Conservation (phyloP, 352 stramenopile genomes). For the Blastocystis sp. region DNA sequence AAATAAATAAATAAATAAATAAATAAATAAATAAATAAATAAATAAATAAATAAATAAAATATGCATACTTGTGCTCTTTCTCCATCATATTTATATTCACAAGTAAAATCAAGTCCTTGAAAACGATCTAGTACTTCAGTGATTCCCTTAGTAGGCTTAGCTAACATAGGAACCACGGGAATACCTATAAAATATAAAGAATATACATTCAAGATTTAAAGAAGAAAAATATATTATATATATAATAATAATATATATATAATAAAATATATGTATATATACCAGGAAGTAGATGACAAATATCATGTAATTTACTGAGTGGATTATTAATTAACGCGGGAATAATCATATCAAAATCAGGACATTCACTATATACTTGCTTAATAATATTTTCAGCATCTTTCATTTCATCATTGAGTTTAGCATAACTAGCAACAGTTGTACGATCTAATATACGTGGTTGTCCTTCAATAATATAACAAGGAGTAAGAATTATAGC, state of each 20-base stretch:
- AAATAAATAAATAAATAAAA: background rate
- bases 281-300: constrained; percentile 66
- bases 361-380: constrained; percentile 86
- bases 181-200: constrained; percentile 53
- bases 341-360: constrained; percentile 75
- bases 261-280: too few relatives aligned
- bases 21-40: background rate
- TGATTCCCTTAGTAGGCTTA: constrained; percentile 78
- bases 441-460: constrained; percentile 1
- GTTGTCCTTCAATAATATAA: background rate
- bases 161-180: constrained; percentile 94
- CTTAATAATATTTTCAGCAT: constrained; percentile 74
- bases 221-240: constrained; percentile 1
- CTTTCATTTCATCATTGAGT: constrained; percentile 50
- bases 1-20: constrained; percentile 44
- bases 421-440: constrained; percentile 1
- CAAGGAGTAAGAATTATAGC: constrained; percentile 56
- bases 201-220: background rate
- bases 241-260: background rate
- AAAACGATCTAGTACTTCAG: constrained; percentile 86
- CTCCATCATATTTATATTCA: constrained; percentile 99
- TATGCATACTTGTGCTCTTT: constrained; percentile 66
- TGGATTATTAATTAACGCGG: constrained; percentile 55
- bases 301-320: constrained; percentile 37
- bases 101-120: constrained; percentile 81